Base-by-base conservation (phyloP, 108 stramenopile genomes). In the Pinguiococcus pyrenoidosus region DNA sequence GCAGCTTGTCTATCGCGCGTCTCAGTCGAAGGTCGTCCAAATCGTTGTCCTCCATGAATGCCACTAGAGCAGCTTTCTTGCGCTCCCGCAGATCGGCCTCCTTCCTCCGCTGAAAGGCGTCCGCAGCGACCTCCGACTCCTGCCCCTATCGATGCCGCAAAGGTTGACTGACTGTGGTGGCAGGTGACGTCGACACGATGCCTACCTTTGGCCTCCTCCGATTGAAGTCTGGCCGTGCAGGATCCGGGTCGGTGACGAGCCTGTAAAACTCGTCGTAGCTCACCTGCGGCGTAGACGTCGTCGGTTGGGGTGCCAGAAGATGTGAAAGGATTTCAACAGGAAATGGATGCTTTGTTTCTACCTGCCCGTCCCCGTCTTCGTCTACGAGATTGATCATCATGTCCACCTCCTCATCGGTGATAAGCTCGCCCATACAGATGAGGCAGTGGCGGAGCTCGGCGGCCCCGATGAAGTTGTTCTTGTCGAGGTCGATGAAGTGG, bases 321-420 rank as follows among this genome's bases (percentile, higher is more conserved):
- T 30, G 6, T 8, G 6, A 30, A 4, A 30, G 30, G 7, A 4
- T 30, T 30, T 13, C 5, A 40, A 5, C 5, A 40, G 39, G 8
- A 7, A 5, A 40, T 10, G 10, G 12, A 12, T 35, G 12, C 12
- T 35, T 12, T 35, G 34, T 10, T 12, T 12, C 34, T 35, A 40
- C 39, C 45, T 82, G 79, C 13, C 84, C 84, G 43, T 85, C 84
- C 7, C 82, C 82, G 44, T 83, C 81, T 21, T 13, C 20, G 48
- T 85, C 82, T 13, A 83, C 65, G 75, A 85, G 80, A 24, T 58
- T 30, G 9, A 85, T 82, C 84, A 85, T 85, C 72, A 80, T 75
- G 46, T 82, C 81, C 5, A 82, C 67, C 46, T 82, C 81, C 60
- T 80, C 81, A 35, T 79, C 79, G 7, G 84, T 79, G 37, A 85